Base-by-base conservation (phyloP, 2,329 filamentous ascomycete species). In the Aspergillus hiratsukae region DNA sequence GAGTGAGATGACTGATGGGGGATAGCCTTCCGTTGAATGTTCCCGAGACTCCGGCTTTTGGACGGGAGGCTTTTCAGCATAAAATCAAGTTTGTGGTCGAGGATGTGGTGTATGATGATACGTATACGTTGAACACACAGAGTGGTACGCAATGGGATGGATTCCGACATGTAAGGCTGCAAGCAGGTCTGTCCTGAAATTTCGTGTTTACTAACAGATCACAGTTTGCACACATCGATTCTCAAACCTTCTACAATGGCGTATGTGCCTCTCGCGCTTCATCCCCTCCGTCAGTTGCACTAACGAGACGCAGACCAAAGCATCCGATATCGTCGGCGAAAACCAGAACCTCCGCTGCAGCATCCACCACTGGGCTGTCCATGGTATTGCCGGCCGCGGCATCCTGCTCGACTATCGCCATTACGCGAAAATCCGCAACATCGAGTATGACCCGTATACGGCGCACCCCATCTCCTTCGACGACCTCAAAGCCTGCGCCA, bases 401-500 rank as follows among this genome's bases (percentile, higher is more conserved):
- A 63, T 78, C 37, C 69, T 78, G 14, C 68, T 78, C 19, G 75
- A 78, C 61, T 77, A 77, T 62, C 63, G 69, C 40, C 60, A 68
- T 9, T 84, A 80, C 53, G 77, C 81, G 9, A 75, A 80, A 51
- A 76, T 76, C 8, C 78, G 81, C 53, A 77, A 79, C 11, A 78
- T 81, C 28, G 58, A 70, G 4, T 83, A 80, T 58, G 75, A 83
- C 61, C 78, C 83, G 0, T 78, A 84, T 50, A 77, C 77, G 3
- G 73, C 76, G 0, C 75, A 84, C 63, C 75, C 78, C 28, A 86
- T 87, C 66, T 79, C 77, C 0, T 72, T 81, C 1, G 66, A 76
- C 1, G 80, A 85, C 0, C 76, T 91, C 0, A 80, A 82, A 53
- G 77, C 79, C 8, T 83, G 84, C 35, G 87, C 84, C 0, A 75